Evolutionary conservation across 73 alveolate species (phyloP), one percentile per base, ranked within the genome.

Genomic region (Uronychia binucleata): DNA sequence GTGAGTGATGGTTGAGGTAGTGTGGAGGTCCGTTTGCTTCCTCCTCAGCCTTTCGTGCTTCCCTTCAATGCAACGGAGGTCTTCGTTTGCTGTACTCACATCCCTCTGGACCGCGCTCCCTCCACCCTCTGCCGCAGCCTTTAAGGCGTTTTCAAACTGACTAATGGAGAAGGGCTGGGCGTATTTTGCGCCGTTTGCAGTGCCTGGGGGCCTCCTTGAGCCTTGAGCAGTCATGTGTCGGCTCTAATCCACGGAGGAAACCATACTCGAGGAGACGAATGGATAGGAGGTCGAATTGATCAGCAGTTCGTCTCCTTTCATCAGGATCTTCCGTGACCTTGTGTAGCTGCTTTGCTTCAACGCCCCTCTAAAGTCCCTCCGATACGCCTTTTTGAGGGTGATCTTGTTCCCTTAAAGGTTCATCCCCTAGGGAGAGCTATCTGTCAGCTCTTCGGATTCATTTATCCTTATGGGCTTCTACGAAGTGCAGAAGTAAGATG

Each of bases 241-340:
- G n/a, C 67, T 46, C 5, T 11, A 46, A 46, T 46, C 67, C 67
- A 46, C n/a, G n/a, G n/a, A n/a, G n/a, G n/a, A n/a, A n/a, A n/a
- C n/a, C n/a, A n/a, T n/a, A n/a, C n/a, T n/a, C n/a, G n/a, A n/a
- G n/a, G n/a, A n/a, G n/a, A n/a, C n/a, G n/a, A n/a, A n/a, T n/a
- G n/a, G n/a, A n/a, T n/a, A n/a, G n/a, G n/a, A n/a, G n/a, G 67
- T 46, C 67, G 67, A 46, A 46, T 46, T 46, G 67, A 46, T 46
- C 5, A 46, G 5, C 5, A 46, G 67, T 19, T 46, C 67, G n/a
- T 46, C 67, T 11, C 19, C 19, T 46, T 46, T 46, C 19, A 46
- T 5, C 19, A 11, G 19, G 67, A 46, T 46, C 67, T 46, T 46
- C 19, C 67, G 5, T 19, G 5, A 11, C n/a, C 67, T 46, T 19